Base-by-base conservation (phyloP, 495 filamentous ascomycete genomes). In the Extremus antarcticus region DNA sequence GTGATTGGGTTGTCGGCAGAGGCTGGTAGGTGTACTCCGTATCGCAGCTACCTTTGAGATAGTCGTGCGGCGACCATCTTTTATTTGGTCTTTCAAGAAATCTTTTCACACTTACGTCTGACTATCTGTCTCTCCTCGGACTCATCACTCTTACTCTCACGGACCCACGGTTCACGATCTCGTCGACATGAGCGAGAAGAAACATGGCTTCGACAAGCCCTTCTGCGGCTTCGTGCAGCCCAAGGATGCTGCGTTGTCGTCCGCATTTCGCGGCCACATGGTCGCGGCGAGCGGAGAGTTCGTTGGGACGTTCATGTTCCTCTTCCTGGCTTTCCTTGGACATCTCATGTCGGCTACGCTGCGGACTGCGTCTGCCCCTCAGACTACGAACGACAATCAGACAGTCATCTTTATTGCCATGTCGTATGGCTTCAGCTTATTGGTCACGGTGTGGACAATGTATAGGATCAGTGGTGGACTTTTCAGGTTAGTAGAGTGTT, bases 351-450 rank as follows among this genome's bases (percentile, higher is more conserved):
- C 56, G 7, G 59, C 32, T 9, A 65, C 62, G 1, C 64, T 65
- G 38, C 59, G 85, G 24, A 79, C 84, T 41, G 83, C 83, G 60
- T 51, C 56, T 3, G 67, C 65, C 1, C 70, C 70, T 1, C 66
- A 71, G 4, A 54, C 11, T 59, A 70, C 11, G 22, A 55, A 52
- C 23, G 48, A 41, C 51, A 47, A 55, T 25, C 25, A 46, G 51
- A 62, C 55, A 8, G 51, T 66, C 46, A 25, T 65, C 17, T 66
- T 58, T 40, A 63, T 66, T 24, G 19, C 49, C 20, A 46, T 66
- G 25, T 49, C 53, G 9, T 66, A 65, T 45, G 64, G 64, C 21
- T 65, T 66, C 49, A 62, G 57, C 22, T 50, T 66, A 35, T 50
- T 56, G 0, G 64, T 66, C 29, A 63, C 60, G 51, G 64, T 58